These are phyloP conservation scores for Trichoderma gracile DNA, from an alignment of 2,329 filamentous ascomycete species.

Conservation along the genomic window DNA sequence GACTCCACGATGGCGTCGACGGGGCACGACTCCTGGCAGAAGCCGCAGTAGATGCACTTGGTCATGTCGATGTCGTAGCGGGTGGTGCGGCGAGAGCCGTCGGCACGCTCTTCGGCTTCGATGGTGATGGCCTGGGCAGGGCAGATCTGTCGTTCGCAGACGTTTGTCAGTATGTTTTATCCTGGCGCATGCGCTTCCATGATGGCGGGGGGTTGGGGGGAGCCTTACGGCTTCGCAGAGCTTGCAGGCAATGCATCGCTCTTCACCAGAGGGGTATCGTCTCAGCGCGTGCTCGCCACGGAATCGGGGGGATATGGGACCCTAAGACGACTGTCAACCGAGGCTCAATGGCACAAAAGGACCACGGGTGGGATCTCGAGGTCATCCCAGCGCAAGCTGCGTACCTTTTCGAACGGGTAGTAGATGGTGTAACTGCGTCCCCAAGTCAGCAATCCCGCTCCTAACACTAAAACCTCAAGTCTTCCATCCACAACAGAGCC, in stretches of 20 bases:
- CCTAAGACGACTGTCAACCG: constrained; percentile 47
- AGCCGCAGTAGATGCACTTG: constrained; percentile 99
- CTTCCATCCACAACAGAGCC: not conserved
- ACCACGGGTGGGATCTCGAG: not conserved
- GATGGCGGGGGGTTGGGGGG: not conserved
- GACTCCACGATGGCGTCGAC: constrained; percentile 83
- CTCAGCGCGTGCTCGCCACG: constrained; percentile 96
- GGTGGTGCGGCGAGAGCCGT: constrained; percentile 91
- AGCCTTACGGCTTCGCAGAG: constrained; percentile 80
- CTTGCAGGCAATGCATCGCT: constrained; percentile 99
- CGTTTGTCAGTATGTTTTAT: not conserved
- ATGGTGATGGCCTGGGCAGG: constrained; percentile 98
- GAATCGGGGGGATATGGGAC: constrained; percentile 96
- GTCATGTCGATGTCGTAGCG: constrained; percentile 99
- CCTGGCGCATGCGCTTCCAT: not conserved
- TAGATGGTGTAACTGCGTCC: constrained; percentile 86
- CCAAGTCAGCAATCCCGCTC: constrained; percentile 20
- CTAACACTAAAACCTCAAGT: not conserved
- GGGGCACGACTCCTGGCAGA: constrained; percentile 98
- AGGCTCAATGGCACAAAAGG: not conserved
- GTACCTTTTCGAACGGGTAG: constrained; percentile 95
- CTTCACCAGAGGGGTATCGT: constrained; percentile 94
- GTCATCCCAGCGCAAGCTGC: constrained; percentile 22
- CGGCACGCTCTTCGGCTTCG: constrained; percentile 95
- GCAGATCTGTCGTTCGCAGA: constrained; percentile 63